Percentiles rank a stretch among this genome's conserved stretches.
phyloP scores from a whole-genome alignment of 768 basidiomycete species.

The Mycena albidolilacea region DNA sequence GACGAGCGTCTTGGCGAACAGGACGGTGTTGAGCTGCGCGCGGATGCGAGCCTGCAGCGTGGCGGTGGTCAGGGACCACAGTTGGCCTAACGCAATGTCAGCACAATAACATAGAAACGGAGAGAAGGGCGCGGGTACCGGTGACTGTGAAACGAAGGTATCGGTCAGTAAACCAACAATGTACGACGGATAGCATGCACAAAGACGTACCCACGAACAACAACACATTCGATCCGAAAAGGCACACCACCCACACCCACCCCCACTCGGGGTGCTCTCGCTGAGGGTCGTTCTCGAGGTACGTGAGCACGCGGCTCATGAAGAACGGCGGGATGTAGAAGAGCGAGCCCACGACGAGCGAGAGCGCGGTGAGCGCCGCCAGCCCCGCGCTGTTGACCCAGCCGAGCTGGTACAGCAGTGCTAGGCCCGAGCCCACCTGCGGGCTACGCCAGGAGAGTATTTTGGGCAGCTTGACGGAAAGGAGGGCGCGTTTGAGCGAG shows the following conservation, averaged over 20 bases:
- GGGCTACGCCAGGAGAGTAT: conserved; percentile 63
- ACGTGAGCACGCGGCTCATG: conserved; percentile 60
- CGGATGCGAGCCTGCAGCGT: conserved; percentile 73
- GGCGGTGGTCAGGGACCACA: conserved; percentile 71
- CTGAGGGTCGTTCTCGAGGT: conserved; percentile 71
- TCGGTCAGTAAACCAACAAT: conserved; percentile 49
- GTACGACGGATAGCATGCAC: no score
- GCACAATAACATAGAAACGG: no score
- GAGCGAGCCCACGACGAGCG: conserved; percentile 67
- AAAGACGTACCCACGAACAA: conserved; percentile 50
- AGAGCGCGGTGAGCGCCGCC: conserved; percentile 59
- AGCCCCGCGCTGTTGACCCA: conserved; percentile 67
- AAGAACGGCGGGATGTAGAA: conserved; percentile 77
- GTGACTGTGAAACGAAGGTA: neutral
- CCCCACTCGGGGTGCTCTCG: conserved; percentile 71
- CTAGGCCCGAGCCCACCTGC: conserved; percentile 73
- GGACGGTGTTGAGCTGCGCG: conserved; percentile 74
- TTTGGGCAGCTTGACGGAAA: conserved; percentile 60
- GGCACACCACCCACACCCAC: conserved; percentile 63
- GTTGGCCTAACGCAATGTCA: conserved; percentile 52
- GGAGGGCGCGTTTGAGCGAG: conserved; percentile 72
- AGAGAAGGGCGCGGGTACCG: no score
- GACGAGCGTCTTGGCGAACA: conserved; percentile 80
- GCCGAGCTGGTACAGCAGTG: conserved; percentile 71
- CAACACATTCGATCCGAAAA: conserved; percentile 1